Conservation (phyloP, 129 eudicot genomes). For the Pseudognaphalium luteoalbum region DNA sequence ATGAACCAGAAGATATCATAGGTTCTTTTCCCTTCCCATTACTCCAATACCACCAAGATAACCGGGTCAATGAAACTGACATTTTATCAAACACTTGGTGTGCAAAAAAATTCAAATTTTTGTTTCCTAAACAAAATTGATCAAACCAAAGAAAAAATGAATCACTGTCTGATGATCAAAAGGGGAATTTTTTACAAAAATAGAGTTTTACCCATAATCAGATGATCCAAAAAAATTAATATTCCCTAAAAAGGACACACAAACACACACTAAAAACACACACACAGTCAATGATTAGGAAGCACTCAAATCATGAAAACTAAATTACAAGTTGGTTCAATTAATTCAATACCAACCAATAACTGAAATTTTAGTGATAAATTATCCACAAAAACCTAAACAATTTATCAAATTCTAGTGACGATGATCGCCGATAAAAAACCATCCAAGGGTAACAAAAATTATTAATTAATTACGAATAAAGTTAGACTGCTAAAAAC, state of each 20-base stretch:
- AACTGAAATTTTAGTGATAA: constrained; percentile 25
- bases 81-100: constrained; percentile 36
- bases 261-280: background rate
- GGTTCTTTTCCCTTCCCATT: constrained; percentile 62
- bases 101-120: constrained; percentile 1
- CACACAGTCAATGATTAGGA: constrained; percentile 16
- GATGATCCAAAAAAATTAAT: background rate
- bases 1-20: constrained; percentile 36
- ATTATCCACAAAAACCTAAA: constrained; percentile 13
- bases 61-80: constrained; percentile 49
- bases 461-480: background rate
- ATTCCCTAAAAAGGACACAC: constrained; percentile 4
- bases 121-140: background rate
- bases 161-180: constrained; percentile 13
- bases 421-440: constrained; percentile 4
- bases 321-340: constrained; percentile 21
- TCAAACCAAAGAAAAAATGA: background rate
- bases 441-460: constrained; percentile 1
- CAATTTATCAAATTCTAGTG: constrained; percentile 18
- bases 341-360: constrained; percentile 17
- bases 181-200: constrained; percentile 22
- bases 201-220: constrained; percentile 14
- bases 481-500: constrained; percentile 3
- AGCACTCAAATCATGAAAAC: constrained; percentile 20
- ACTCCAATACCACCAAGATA: constrained; percentile 67